Evolutionary conservation across 352 stramenopile species (phyloP).

Genomic region (Aphanomyces euteiches): DNA sequence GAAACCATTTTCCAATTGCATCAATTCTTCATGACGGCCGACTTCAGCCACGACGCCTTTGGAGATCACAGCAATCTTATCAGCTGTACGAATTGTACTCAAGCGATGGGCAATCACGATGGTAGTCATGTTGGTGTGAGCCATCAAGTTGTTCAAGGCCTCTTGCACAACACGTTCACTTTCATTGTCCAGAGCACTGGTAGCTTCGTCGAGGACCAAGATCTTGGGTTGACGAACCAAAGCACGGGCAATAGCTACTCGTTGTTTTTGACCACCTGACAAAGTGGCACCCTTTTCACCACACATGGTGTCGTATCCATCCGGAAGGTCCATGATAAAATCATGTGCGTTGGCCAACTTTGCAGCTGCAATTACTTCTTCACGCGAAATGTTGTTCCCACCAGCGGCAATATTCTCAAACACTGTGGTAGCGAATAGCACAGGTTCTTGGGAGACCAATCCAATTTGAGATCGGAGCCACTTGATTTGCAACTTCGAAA

Average conservation of each 20-base stretch:
- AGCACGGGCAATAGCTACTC: constrained; percentile 79
- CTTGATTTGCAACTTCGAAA: constrained; percentile 76
- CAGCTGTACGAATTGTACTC: constrained; percentile 65
- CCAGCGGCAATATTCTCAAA: constrained; percentile 87
- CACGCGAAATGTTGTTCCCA: constrained; percentile 39
- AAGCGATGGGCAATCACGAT: constrained; percentile 78
- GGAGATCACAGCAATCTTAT: constrained; percentile 42
- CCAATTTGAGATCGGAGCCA: constrained; percentile 58
- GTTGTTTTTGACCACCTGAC: constrained; percentile 88
- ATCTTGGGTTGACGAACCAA: constrained; percentile 52
- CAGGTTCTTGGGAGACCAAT: constrained; percentile 82
- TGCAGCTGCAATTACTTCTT: constrained; percentile 64
- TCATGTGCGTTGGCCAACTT: constrained; percentile 47
- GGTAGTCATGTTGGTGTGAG: constrained; percentile 46
- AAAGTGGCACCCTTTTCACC: constrained; percentile 68
- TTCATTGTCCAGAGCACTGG: constrained; percentile 53
- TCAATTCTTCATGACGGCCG: constrained; percentile 32
- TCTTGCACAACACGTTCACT: constrained; percentile 4
- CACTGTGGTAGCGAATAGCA: constrained; percentile 87
- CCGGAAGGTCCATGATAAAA: constrained; percentile 77
- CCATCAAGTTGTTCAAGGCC: constrained; percentile 45
- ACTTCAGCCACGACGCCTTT: constrained; percentile 29
- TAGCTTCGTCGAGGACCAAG: constrained; percentile 73
- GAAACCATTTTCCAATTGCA: constrained; percentile 31
- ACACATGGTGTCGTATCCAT: constrained; percentile 72